phyloP scores from a whole-genome alignment of 352 stramenopile genomes.

The Elongisporangium undulatum region DNA sequence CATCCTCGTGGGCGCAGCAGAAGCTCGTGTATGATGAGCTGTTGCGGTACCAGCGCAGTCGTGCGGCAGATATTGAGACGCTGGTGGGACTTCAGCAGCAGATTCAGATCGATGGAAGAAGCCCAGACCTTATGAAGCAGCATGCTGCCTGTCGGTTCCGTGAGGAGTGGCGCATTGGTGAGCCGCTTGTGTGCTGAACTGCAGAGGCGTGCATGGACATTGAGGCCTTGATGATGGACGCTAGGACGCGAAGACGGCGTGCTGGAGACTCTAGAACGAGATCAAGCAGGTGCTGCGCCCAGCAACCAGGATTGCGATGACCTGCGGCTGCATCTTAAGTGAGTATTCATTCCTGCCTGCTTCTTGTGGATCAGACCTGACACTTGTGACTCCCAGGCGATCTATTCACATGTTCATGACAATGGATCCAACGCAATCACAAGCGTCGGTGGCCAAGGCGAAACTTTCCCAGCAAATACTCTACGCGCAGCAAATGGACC shows the following conservation, averaged over 20 bases:
- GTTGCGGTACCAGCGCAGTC: slow-evolving; percentile 23
- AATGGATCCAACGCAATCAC: background rate
- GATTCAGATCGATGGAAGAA: background rate
- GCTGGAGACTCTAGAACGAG: slow-evolving; percentile 7
- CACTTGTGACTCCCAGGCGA: slow-evolving; percentile 5
- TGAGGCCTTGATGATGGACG: background rate
- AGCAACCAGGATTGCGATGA: slow-evolving; percentile 2
- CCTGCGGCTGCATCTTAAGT: slow-evolving; percentile 20
- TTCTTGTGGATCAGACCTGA: background rate
- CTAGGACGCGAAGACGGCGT: slow-evolving; percentile 22
- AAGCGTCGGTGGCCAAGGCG: slow-evolving; percentile 6
- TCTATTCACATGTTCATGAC: slow-evolving; percentile 17
- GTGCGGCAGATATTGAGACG: slow-evolving; percentile 22
- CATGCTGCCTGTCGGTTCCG: slow-evolving; percentile 13
- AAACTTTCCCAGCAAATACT: slow-evolving; percentile 22
- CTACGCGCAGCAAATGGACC: slow-evolving; percentile 43
- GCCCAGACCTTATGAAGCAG: slow-evolving; percentile 6
- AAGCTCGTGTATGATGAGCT: slow-evolving; percentile 36
- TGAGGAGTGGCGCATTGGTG: slow-evolving; percentile 39
- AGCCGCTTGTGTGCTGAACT: background rate
- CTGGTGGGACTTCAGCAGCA: slow-evolving; percentile 4
- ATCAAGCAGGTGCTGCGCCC: background rate
- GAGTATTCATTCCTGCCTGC: background rate
- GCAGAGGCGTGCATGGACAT: background rate
- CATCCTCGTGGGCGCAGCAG: slow-evolving; percentile 4